Percentiles rank a stretch among this genome's conserved stretches.
phyloP scores from a whole-genome alignment of 768 basidiomycete genomes.

The Termitomyces titanicus region DNA sequence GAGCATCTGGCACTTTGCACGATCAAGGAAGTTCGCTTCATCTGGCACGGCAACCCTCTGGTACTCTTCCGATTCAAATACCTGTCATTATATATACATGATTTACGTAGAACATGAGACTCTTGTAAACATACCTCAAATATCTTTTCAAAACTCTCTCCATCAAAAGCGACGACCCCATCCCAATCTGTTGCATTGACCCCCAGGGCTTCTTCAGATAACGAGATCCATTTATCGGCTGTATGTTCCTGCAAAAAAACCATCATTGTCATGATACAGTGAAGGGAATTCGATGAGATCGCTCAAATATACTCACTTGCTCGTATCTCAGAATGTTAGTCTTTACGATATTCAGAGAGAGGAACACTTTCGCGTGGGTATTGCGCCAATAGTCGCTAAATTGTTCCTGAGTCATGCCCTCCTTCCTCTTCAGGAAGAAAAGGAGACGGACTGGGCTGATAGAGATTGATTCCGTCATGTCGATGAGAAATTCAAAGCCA shows the following conservation, averaged over 20 bases:
- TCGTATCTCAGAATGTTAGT: constrained; percentile 32
- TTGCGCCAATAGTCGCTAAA: constrained; percentile 30
- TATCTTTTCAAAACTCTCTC: constrained; percentile 28
- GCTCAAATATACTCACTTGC: constrained; percentile 18
- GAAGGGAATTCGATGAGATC: no score
- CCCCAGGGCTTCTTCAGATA: constrained; percentile 10
- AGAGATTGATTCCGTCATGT: constrained; percentile 10
- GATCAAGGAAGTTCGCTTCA: constrained; percentile 20
- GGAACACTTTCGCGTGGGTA: constrained; percentile 23
- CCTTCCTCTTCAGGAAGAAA: constrained; percentile 23
- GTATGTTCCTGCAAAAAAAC: constrained; percentile 16
- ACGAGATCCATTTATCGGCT: constrained; percentile 6
- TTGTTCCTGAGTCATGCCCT: constrained; percentile 24
- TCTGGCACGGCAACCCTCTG: background rate
- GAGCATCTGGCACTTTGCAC: constrained; percentile 9
- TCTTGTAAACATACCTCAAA: constrained; percentile 17
- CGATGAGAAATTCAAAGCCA: background rate
- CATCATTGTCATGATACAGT: background rate
- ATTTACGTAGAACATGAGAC: background rate
- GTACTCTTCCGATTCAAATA: constrained; percentile 12
- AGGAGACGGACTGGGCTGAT: constrained; percentile 26
- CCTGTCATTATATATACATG: background rate
- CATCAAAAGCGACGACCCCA: constrained; percentile 28
- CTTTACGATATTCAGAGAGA: constrained; percentile 27
- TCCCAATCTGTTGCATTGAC: constrained; percentile 19